Percentiles rank a stretch among this genome's conserved stretches.
These are phyloP conservation scores for Amaranthus hypochondriacus DNA, from an alignment of 148 eudicot species.

Conservation along the genomic window DNA sequence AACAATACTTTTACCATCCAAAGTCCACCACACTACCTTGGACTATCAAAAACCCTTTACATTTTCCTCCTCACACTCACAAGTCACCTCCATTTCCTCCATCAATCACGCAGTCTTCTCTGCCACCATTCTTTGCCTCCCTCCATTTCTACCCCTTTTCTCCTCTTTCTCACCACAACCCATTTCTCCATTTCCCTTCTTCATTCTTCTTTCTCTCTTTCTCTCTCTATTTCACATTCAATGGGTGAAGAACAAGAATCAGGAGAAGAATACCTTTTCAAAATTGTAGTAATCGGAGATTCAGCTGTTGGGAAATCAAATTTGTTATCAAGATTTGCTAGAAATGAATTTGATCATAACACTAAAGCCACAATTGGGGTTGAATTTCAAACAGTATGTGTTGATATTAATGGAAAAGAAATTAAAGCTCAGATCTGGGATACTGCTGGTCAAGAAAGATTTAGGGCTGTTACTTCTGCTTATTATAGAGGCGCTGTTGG, in stretches of 20 bases:
- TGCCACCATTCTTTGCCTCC: conserved; percentile 4
- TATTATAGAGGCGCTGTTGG: conserved; percentile 86
- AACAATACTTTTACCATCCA: too few relatives aligned
- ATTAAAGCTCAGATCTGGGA: conserved; percentile 90
- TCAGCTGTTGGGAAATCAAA: conserved; percentile 86
- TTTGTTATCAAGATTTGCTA: conserved; percentile 58
- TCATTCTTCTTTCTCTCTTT: background rate
- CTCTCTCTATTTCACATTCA: background rate
- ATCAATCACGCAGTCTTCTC: conserved; percentile 21
- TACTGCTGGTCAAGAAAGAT: conserved; percentile 83
- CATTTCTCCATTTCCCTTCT: background rate
- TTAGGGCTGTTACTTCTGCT: conserved; percentile 80
- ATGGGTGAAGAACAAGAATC: conserved; percentile 34
- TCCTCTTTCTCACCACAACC: conserved; percentile 8
- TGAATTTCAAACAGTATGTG: conserved; percentile 71
- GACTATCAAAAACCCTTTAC: too few relatives aligned
- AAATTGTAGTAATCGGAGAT: conserved; percentile 79
- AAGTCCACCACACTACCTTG: too few relatives aligned
- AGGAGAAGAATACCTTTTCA: conserved; percentile 79
- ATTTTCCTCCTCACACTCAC: background rate
- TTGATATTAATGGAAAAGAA: conserved; percentile 71
- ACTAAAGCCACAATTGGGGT: conserved; percentile 87
- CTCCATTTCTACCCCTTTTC: background rate
- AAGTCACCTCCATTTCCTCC: conserved; percentile 9
- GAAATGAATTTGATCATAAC: conserved; percentile 66